A percentile compares a stretch with the other conserved stretches of the same genome.
phyloP scores from a whole-genome alignment of 345 rosid genomes.

The Populus pruinosa region DNA sequence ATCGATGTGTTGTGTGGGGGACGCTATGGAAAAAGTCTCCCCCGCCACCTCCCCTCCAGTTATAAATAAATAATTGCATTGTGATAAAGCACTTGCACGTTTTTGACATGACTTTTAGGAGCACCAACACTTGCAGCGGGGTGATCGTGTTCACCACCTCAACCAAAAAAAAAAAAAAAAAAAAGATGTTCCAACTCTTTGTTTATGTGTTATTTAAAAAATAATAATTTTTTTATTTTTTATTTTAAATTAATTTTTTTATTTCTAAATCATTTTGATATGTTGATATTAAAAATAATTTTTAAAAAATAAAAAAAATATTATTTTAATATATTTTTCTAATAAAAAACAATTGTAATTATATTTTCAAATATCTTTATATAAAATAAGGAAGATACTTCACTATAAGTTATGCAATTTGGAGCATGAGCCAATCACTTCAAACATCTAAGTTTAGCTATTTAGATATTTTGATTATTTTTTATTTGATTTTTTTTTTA shows the following conservation, averaged over 20 bases:
- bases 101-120: not conserved
- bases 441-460: not conserved
- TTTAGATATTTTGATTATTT: not conserved
- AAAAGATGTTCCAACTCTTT: too few relatives aligned
- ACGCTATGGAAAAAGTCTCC: not conserved
- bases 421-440: not conserved
- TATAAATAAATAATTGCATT: not conserved
- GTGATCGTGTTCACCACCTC: not conserved
- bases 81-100: not conserved
- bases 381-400: too few relatives aligned
- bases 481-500: not conserved
- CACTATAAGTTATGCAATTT: not conserved
- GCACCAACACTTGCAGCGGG: not conserved
- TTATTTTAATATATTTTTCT: too few relatives aligned
- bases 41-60: not conserved
- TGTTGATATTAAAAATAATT: accelerated
- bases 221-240: too few relatives aligned
- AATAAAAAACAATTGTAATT: too few relatives aligned
- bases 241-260: too few relatives aligned
- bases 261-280: too few relatives aligned
- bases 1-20: not conserved
- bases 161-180: too few relatives aligned
- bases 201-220: too few relatives aligned
- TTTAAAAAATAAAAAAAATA: too few relatives aligned
- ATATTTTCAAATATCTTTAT: too few relatives aligned